Evolutionary conservation across 305 asterid species (phyloP).

Genomic region (Fraxinus velutina): DNA sequence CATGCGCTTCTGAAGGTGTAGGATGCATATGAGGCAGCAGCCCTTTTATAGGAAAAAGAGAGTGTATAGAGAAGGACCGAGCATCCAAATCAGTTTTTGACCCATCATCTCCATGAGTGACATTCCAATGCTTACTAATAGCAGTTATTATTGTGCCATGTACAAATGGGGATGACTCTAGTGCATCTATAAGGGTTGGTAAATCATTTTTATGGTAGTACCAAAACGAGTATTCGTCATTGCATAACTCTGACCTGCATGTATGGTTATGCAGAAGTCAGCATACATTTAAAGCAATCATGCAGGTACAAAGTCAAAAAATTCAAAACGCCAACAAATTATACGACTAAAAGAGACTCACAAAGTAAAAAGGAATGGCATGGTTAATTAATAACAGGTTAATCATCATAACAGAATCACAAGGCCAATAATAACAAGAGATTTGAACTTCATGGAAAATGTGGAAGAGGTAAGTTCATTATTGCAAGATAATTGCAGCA

Average conservation of each 20-base stretch:
- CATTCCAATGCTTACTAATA: conserved; percentile 55
- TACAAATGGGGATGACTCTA: conserved; percentile 46
- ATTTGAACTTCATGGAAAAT: background rate
- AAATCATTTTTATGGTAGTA: conserved; percentile 64
- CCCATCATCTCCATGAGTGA: conserved; percentile 45
- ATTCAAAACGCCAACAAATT: background rate
- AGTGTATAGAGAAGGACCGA: conserved; percentile 33
- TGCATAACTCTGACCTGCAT: conserved; percentile 67
- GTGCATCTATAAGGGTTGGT: conserved; percentile 49
- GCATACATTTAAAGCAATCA: conserved; percentile 11
- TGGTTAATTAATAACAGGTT: background rate
- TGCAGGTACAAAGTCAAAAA: background rate
- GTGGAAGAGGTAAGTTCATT: background rate
- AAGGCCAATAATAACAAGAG: background rate
- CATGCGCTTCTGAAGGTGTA: conserved; percentile 28
- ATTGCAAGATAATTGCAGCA: background rate
- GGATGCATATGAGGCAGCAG: conserved; percentile 27
- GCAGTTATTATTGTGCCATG: conserved; percentile 45
- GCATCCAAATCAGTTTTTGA: conserved; percentile 39
- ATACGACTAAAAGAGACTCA: conserved; percentile 15
- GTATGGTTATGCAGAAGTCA: conserved; percentile 23
- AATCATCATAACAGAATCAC: background rate
- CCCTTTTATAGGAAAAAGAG: conserved; percentile 33
- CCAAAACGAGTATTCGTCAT: conserved; percentile 41
- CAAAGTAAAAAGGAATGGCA: background rate